Conservation (phyloP, 805 yeast species). For the Suhomyces sp. region DNA sequence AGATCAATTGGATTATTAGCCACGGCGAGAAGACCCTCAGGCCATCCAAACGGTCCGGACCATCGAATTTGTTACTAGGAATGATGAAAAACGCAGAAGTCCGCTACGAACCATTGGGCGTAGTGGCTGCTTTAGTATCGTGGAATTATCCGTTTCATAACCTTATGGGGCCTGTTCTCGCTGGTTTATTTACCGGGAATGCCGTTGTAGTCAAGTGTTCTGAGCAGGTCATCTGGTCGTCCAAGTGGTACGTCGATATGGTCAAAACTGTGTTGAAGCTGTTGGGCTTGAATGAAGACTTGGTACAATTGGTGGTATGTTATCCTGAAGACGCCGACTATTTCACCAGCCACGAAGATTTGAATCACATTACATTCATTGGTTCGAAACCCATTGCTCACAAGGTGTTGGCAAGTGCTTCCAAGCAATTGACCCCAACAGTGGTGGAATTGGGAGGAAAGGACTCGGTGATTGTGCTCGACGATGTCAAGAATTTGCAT, state of each 20-base stretch:
- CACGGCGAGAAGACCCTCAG: conserved; percentile 74
- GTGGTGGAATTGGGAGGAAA: conserved; percentile 97
- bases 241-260: conserved; percentile 70
- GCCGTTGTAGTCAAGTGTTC: conserved; percentile 91
- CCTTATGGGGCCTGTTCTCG: conserved; percentile 86
- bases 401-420: conserved; percentile 77
- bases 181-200: conserved; percentile 87
- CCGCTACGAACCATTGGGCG: conserved; percentile 87
- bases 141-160: conserved; percentile 99
- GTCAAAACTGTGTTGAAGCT: conserved; percentile 68
- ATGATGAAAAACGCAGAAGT: conserved; percentile 88
- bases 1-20: conserved; percentile 81
- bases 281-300: conserved; percentile 73
- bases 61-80: conserved; percentile 78
- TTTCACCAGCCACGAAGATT: conserved; percentile 77
- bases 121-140: conserved; percentile 84
- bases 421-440: conserved; percentile 86
- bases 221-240: conserved; percentile 95
- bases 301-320: conserved; percentile 85
- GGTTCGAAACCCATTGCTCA: conserved; percentile 96
- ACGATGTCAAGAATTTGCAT: conserved; percentile 59
- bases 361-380: conserved; percentile 88
- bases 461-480: conserved; percentile 85
- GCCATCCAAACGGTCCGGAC: conserved; percentile 79
- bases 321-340: conserved; percentile 87